Conservation (phyloP, 2,329 filamentous ascomycete species). For the Clonostachys chloroleuca region DNA sequence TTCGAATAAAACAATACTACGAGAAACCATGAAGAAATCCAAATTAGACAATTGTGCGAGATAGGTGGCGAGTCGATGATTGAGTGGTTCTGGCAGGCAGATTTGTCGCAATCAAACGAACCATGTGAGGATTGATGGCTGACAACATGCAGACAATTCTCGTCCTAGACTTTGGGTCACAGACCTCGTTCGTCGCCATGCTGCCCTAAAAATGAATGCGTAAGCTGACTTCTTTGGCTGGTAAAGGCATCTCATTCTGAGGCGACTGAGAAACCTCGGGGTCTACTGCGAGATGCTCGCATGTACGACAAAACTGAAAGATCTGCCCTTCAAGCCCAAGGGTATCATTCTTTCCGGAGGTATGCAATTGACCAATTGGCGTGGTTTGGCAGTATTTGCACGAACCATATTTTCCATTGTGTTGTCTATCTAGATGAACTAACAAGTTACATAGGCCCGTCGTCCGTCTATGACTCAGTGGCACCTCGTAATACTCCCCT, state of each 20-base stretch:
- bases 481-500: constrained; percentile 43
- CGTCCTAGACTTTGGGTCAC: constrained; percentile 60
- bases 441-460: constrained; percentile 28
- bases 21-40: too few species aligned
- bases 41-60: too few species aligned
- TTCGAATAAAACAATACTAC: too few species aligned
- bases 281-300: constrained; percentile 86
- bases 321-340: constrained; percentile 74
- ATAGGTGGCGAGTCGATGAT: too few species aligned
- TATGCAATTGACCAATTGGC: constrained; percentile 4
- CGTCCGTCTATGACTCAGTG: constrained; percentile 75
- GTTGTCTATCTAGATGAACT: not conserved
- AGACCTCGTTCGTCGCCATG: not conserved
- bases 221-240: constrained; percentile 31
- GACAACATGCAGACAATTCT: constrained; percentile 55
- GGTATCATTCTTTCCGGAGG: constrained; percentile 63
- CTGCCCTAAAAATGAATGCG: not conserved
- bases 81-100: too few species aligned
- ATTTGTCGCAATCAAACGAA: too few species aligned
- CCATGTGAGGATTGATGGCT: not conserved
- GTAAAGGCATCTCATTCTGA: constrained; percentile 70
- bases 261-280: constrained; percentile 72
- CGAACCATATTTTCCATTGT: not conserved
- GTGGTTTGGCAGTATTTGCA: too few species aligned
- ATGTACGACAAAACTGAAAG: constrained; percentile 76